Percentiles rank a stretch among this genome's conserved stretches.
Evolutionary conservation across 768 basidiomycete genomes (phyloP).

Genomic region (Lentinula detonsa): DNA sequence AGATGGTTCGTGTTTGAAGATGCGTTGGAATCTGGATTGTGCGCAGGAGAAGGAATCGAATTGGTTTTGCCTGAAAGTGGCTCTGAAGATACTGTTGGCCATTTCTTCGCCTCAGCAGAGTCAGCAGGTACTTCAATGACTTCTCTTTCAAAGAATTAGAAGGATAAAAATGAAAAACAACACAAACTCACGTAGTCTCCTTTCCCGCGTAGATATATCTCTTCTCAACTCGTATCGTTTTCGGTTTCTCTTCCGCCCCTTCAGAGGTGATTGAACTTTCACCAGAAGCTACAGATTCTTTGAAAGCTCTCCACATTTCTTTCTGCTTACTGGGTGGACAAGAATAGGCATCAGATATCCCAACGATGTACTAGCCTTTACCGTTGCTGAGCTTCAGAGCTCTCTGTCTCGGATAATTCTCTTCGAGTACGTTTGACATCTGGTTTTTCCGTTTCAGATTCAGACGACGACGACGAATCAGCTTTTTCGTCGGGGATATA

Average conservation of each 20-base stretch:
- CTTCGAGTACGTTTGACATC: conserved; percentile 28
- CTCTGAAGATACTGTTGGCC: conserved; percentile 50
- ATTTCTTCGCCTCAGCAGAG: conserved; percentile 71
- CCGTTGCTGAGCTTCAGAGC: conserved; percentile 40
- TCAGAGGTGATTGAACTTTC: conserved; percentile 13
- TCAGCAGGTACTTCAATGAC: conserved; percentile 67
- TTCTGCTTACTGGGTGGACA: conserved; percentile 44
- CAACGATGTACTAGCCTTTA: conserved; percentile 14
- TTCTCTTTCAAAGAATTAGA: conserved; percentile 39
- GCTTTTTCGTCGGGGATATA: conserved; percentile 52
- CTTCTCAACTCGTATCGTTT: conserved; percentile 62
- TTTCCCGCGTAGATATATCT: conserved; percentile 75
- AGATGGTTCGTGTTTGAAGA: neutral
- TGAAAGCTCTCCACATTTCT: conserved; percentile 63
- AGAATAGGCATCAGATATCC: conserved; percentile 4
- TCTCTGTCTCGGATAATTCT: conserved; percentile 20
- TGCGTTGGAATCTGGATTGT: neutral
- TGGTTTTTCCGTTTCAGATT: conserved; percentile 32
- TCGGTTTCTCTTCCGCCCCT: conserved; percentile 16
- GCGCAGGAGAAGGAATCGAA: neutral
- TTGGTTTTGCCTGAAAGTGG: conserved; percentile 7
- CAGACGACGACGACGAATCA: conserved; percentile 29
- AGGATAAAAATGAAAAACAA: neutral
- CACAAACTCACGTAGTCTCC: conserved; percentile 53
- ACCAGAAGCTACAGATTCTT: conserved; percentile 44